Base-by-base conservation (phyloP, 768 basidiomycete genomes). In the Tulasnella sp. region DNA sequence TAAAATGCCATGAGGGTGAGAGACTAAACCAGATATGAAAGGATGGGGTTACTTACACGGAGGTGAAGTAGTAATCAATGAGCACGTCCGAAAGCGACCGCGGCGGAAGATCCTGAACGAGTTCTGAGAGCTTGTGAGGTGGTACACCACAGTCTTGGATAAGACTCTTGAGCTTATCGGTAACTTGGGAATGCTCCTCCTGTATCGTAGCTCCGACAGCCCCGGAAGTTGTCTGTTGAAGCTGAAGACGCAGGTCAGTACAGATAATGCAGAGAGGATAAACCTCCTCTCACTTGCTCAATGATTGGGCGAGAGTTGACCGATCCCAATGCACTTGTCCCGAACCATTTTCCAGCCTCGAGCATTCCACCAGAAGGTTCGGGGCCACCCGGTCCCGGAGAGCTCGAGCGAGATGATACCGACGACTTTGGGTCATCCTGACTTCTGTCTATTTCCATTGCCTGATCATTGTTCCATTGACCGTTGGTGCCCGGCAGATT, bases 101-200 rank as follows among this genome's bases (percentile, higher is more conserved):
- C 5, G 93, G 92, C 70, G 96, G 96, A 67, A 98, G 87, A 81
- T 97, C 95, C 82, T 93, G 91, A 26, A 96, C 86, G 13, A 98
- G 88, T 82, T 97, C 96, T 0, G 92, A 90, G 69, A 98, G 91
- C 84, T 95, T 95, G 79, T 95, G 92, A 1, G 95, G 93, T 23
- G 92, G 90, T 48, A 96, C 94, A 7, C 96, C 96, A 83, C 93
- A 98, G 83, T 98, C 95, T 84, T 93, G 92, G 48, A 97, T 91
- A 46, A 98, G 87, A 69, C 90, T 90, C 82, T 92, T 92, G 72
- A 96, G 85, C 81, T 93, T 95, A 82, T 96, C 94, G 2, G 90
- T 93, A 18, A 94, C 92, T 20, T 87, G 85, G 0, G 79, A 75
- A 44, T 80, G 51, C 23, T 82, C 82, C 51, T 82, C 82, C 9